Percentiles rank a stretch among this genome's conserved stretches.
Evolutionary conservation across 495 filamentous ascomycete genomes (phyloP).

Genomic region (Sabuloglossum arenarium): DNA sequence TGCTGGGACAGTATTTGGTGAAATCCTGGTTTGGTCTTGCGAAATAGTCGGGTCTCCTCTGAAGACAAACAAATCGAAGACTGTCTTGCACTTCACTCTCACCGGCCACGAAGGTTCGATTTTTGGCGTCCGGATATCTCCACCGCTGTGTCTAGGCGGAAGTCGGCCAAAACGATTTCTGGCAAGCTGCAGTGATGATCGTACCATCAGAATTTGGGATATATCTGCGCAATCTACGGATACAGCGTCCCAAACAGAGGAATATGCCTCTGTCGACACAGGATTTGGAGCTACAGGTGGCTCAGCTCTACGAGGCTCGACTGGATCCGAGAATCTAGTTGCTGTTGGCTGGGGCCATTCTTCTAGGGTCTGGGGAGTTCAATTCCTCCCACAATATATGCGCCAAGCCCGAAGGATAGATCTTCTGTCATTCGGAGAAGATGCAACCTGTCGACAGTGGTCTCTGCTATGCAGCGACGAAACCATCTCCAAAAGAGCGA

Average conservation of each 20-base stretch:
- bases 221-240: conserved; percentile 23
- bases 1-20: conserved; percentile 81
- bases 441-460: conserved; percentile 55
- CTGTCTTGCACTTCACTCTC: conserved; percentile 45
- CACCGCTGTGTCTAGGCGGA: conserved; percentile 21
- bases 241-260: not conserved
- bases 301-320: not conserved
- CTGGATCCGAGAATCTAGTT: conserved; percentile 6
- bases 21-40: conserved; percentile 78
- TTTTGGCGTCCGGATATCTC: conserved; percentile 67
- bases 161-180: conserved; percentile 33
- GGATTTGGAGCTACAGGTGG: not conserved
- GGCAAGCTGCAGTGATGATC: conserved; percentile 87
- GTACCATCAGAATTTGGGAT: conserved; percentile 80
- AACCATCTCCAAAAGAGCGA: not conserved
- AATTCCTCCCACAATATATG: conserved; percentile 28
- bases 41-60: not conserved
- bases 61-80: conserved; percentile 1
- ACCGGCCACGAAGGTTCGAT: conserved; percentile 86
- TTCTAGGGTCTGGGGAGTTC: conserved; percentile 76
- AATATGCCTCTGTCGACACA: not conserved
- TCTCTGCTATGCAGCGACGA: conserved; percentile 4
- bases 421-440: conserved; percentile 61
- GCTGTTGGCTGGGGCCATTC: conserved; percentile 36
- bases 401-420: conserved; percentile 16